Evolutionary conservation across 805 yeast genomes (phyloP), one percentile per base, ranked within the genome.

Genomic region (Tetrapisispora arboricola): DNA sequence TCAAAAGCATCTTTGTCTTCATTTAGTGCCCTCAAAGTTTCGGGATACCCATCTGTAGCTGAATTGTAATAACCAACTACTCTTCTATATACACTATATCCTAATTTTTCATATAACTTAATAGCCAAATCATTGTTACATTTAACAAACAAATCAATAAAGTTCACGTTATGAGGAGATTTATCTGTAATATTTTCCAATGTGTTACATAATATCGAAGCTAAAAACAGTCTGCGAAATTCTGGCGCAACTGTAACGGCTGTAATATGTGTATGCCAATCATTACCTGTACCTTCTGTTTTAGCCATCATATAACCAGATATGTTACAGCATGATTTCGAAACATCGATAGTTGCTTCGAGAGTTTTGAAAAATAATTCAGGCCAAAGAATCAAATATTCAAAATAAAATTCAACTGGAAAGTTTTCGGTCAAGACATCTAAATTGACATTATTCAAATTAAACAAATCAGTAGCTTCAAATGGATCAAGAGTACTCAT

Each of bases 221-320:
- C 98, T 30, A 92, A 65, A 1, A 95, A 94, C 13, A 90, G 70
- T 45, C 97, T 66, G 40, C 99, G 66, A 59, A 81, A 90, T 39
- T 76, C 79, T 11, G 84, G 80, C 44, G 82, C 81, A 1, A 92
- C 82, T 0, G 97, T 87, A 3, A 92, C 95, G 0, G 98, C 97
- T 0, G 97, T 86, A 38, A 92, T 87, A 60, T 92, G 99, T 1
- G 95, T 76, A 56, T 92, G 99, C 95, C 96, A 90, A 44, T 87
- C 92, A 36, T 71, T 75, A 5, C 72, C 76, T 28, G 68, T 68
- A 0, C 98, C 98, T 59, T 92, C 98, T 1, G 94, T 80, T 60
- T 92, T 92, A n/a, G 94, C 97, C 77, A 92, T 77, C 94, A 92
- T 80, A 57, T 83, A 82, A 0, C 88, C 90, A 26, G 84, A 64